phyloP scores from a whole-genome alignment of 768 basidiomycete species.

The Hysterangium stoloniferum region DNA sequence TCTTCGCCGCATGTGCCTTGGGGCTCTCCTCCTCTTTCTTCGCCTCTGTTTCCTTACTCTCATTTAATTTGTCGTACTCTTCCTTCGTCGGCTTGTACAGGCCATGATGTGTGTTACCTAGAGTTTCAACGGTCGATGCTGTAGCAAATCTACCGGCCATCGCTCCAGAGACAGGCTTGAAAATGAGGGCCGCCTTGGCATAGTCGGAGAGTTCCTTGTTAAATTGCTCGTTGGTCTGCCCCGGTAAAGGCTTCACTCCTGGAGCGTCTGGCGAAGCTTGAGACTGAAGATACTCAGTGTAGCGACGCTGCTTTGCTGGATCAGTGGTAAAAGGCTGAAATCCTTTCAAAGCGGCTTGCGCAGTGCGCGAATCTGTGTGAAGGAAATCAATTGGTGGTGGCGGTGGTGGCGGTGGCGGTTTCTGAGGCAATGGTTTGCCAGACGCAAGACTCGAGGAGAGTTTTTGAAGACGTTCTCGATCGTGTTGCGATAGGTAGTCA shows the following conservation, averaged over 20 bases:
- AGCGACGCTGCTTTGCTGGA: conserved; percentile 76
- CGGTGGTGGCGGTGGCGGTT: conserved; percentile 20
- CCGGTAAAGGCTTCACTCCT: conserved; percentile 39
- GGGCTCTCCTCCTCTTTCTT: conserved; percentile 58
- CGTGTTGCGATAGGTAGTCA: conserved; percentile 90
- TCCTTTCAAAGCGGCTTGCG: conserved; percentile 78
- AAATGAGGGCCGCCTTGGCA: conserved; percentile 78
- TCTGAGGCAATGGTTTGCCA: conserved; percentile 16
- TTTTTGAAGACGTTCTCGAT: conserved; percentile 73
- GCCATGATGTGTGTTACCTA: conserved; percentile 57
- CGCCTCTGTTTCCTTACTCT: conserved; percentile 35
- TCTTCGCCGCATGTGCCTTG: conserved; percentile 68
- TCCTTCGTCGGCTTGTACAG: conserved; percentile 44
- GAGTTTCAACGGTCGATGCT: conserved; percentile 62
- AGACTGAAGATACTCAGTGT: conserved; percentile 71
- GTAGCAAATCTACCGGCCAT: conserved; percentile 95
- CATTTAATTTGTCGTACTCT: conserved; percentile 33
- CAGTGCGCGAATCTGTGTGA: conserved; percentile 65
- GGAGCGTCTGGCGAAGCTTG: conserved; percentile 42
- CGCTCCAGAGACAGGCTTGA: conserved; percentile 85
- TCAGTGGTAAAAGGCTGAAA: conserved; percentile 84
- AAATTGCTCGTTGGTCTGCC: conserved; percentile 59
- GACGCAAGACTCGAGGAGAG: conserved; percentile 33
- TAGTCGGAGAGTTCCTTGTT: conserved; percentile 82
- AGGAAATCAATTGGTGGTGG: conserved; percentile 41